Conservation (phyloP, 139 green algal genomes). For the Chlorella ohadii region DNA sequence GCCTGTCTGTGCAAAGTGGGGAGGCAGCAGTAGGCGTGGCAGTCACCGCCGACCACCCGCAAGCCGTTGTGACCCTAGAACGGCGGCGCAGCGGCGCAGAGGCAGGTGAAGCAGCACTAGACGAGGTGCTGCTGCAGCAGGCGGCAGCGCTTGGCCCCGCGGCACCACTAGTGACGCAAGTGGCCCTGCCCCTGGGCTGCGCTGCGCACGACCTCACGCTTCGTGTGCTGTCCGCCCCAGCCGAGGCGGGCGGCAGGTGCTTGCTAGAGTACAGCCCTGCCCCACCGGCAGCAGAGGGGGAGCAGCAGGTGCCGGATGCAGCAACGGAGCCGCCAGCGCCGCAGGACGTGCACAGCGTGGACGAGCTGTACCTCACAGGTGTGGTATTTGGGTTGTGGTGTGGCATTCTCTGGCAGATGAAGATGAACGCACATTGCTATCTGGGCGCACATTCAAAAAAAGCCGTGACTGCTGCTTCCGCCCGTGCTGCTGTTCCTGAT, state of each 20-base stretch:
- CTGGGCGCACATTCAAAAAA: no score
- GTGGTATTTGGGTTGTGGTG: background rate
- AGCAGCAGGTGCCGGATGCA: background rate
- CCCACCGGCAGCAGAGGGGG: background rate
- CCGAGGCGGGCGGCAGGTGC: background rate
- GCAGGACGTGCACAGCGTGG: slow-evolving; percentile 1
- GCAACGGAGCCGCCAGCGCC: slow-evolving; percentile 16
- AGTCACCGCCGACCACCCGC: background rate
- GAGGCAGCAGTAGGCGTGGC: background rate
- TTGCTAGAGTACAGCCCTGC: slow-evolving; percentile 10
- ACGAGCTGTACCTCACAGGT: slow-evolving; percentile 21
- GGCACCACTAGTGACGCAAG: background rate
- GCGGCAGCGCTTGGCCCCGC: background rate
- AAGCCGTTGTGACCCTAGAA: background rate
- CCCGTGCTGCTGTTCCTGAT: no score
- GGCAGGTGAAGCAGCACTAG: background rate
- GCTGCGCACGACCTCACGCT: slow-evolving; percentile 4
- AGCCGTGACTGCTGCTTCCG: no score
- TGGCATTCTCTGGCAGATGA: no score
- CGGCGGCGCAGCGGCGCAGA: background rate
- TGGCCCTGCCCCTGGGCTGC: slow-evolving; percentile 15
- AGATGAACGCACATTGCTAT: no score
- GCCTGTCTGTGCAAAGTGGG: background rate
- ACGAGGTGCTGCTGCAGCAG: background rate
- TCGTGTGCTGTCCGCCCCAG: background rate